Evolutionary conservation across 139 green algal genomes (phyloP).

Genomic region (Tetradesmus obliquus): DNA sequence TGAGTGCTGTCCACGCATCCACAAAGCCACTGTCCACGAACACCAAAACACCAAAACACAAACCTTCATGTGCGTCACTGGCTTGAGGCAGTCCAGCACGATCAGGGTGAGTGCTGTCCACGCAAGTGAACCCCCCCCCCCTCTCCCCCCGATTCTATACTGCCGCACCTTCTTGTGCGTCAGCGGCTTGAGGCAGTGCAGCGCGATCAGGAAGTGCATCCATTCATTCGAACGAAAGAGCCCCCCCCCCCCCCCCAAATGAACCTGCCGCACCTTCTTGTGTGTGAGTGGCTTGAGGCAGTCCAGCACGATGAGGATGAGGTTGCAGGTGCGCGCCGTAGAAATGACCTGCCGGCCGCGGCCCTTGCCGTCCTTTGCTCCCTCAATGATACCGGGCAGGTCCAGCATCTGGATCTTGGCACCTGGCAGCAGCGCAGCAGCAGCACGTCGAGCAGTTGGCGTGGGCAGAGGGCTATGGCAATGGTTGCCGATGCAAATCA

Average conservation of each 20-base stretch:
- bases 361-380: conserved; percentile 97
- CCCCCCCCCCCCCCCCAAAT: background rate
- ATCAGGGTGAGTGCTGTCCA: background rate
- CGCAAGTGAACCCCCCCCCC: background rate
- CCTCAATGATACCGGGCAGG: conserved; percentile 98
- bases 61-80: conserved; percentile 91
- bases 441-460: background rate
- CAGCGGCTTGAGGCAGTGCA: conserved; percentile 98
- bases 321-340: conserved; percentile 96
- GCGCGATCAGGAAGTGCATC: conserved; percentile 98
- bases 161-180: conserved; percentile 86
- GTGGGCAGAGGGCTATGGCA: no score
- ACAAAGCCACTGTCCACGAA: no score
- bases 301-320: conserved; percentile 99
- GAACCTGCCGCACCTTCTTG: conserved; percentile 68
- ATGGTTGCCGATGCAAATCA: no score
- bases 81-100: conserved; percentile 96
- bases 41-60: no score
- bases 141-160: background rate
- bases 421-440: background rate
- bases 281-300: conserved; percentile 99
- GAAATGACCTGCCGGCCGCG: conserved; percentile 94
- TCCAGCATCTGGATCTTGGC: conserved; percentile 83
- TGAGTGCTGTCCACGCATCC: conserved; percentile 60
- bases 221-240: no score